phyloP scores from a whole-genome alignment of 441 rosid genomes.

The Pelargonium cotyledonis region DNA sequence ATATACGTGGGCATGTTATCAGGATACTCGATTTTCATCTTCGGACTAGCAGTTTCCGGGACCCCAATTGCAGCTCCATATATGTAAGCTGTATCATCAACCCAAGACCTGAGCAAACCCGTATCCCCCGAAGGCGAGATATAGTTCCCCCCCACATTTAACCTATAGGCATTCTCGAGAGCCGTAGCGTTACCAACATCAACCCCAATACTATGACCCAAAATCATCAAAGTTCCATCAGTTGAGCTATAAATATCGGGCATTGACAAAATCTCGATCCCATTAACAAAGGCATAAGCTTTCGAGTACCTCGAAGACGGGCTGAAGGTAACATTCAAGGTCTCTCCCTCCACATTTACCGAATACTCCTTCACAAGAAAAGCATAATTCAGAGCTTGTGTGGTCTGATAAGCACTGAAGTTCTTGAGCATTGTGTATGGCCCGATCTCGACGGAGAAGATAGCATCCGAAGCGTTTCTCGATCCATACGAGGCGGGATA shows the following conservation, averaged over 20 bases:
- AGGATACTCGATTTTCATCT: slow-evolving; percentile 42
- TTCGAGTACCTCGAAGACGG: slow-evolving; percentile 41
- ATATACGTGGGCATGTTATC: slow-evolving; percentile 45
- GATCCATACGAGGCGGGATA: slow-evolving; percentile 57
- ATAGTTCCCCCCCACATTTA: slow-evolving; percentile 82
- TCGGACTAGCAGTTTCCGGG: slow-evolving; percentile 35
- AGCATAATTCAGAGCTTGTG: slow-evolving; percentile 55
- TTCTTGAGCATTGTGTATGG: slow-evolving; percentile 65
- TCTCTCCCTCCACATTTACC: slow-evolving; percentile 47
- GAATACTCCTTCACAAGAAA: slow-evolving; percentile 65
- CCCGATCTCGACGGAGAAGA: slow-evolving; percentile 64
- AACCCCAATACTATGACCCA: slow-evolving; percentile 31
- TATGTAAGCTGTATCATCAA: slow-evolving; percentile 64
- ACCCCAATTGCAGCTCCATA: slow-evolving; percentile 61
- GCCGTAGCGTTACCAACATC: slow-evolving; percentile 60
- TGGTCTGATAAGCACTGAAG: slow-evolving; percentile 74
- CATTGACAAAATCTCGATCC: slow-evolving; percentile 86
- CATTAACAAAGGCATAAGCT: slow-evolving; percentile 80
- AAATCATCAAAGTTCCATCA: slow-evolving; percentile 35
- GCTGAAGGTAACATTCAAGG: slow-evolving; percentile 56
- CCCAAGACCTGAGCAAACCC: slow-evolving; percentile 73
- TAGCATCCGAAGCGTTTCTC: slow-evolving; percentile 48
- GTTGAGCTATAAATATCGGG: slow-evolving; percentile 62
- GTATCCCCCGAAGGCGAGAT: slow-evolving; percentile 76
- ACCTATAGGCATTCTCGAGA: slow-evolving; percentile 71